These are phyloP conservation scores for Arthrobotrys pseudoclavata DNA, from an alignment of 2,329 filamentous ascomycete genomes.

Conservation along the genomic window DNA sequence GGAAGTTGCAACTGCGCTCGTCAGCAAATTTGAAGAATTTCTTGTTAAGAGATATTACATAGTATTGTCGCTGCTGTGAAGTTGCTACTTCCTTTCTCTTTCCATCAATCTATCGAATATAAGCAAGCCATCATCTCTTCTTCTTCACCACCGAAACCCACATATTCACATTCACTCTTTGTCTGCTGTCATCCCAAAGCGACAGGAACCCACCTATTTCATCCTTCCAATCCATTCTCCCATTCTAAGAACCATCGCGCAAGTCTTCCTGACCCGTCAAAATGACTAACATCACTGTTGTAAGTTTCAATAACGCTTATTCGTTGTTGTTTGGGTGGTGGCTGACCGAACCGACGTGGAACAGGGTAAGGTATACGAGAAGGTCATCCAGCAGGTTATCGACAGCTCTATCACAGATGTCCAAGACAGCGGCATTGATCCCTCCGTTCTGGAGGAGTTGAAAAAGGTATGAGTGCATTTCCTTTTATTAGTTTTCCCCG, in stretches of 20 bases:
- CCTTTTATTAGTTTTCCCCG: conserved; percentile 8
- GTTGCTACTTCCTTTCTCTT: conserved; percentile 1
- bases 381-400: conserved; percentile 86
- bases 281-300: conserved; percentile 47
- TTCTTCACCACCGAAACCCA: conserved; percentile 11
- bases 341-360: conserved; percentile 38
- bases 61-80: neutral
- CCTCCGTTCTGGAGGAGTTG: conserved; percentile 86
- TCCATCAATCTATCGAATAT: neutral
- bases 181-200: neutral
- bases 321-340: neutral
- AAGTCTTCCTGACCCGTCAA: conserved; percentile 1
- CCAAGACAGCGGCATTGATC: conserved; percentile 93
- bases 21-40: neutral
- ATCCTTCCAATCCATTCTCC: neutral
- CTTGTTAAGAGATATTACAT: conserved; percentile 1
- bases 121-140: neutral
- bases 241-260: conserved; percentile 17
- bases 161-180: neutral
- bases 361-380: conserved; percentile 82
- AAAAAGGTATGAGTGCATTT: conserved; percentile 77
- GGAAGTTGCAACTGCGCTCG: neutral
- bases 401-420: conserved; percentile 94
- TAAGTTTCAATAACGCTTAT: conserved; percentile 33
- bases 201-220: neutral